A percentile compares a stretch with the other conserved stretches of the same genome.
Evolutionary conservation across 2,329 filamentous ascomycete genomes (phyloP).

Genomic region (Coccinonectria pachysandricola): DNA sequence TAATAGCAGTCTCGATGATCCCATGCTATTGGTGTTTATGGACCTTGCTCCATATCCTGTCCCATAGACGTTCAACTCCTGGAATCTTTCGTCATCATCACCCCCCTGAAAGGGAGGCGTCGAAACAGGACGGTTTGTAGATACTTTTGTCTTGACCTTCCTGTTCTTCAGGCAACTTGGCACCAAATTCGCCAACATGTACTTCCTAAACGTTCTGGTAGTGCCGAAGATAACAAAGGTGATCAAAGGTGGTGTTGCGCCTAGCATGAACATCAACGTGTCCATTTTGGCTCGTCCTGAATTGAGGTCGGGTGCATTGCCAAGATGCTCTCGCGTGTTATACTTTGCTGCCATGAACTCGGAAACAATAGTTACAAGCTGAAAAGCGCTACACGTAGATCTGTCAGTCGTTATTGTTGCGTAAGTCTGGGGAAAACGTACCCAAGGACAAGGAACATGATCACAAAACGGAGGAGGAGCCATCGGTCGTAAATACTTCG

Average conservation of each 20-base stretch:
- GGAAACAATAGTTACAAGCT: conserved; percentile 28
- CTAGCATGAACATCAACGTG: conserved; percentile 16
- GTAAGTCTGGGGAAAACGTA: too few species aligned
- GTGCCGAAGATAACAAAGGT: conserved; percentile 9
- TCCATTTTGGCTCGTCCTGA: conserved; percentile 8
- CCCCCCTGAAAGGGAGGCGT: too few species aligned
- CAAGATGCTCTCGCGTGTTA: conserved; percentile 21
- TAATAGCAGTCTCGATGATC: too few species aligned
- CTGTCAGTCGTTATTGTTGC: too few species aligned
- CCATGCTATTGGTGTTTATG: too few species aligned
- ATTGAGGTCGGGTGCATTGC: conserved; percentile 24
- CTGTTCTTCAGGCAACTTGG: conserved; percentile 1
- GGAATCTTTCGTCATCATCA: too few species aligned
- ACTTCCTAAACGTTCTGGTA: conserved; percentile 6
- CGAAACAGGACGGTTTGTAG: too few species aligned
- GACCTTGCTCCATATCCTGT: too few species aligned
- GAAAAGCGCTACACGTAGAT: conserved; percentile 21
- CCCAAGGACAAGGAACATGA: conserved; percentile 32
- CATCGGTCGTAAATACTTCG: conserved; percentile 33
- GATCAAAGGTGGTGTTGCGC: conserved; percentile 9
- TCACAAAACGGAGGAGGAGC: conserved; percentile 33
- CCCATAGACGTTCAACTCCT: too few species aligned
- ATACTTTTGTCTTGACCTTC: too few species aligned
- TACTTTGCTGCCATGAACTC: conserved; percentile 22
- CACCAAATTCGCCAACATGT: conserved; percentile 4